Evolutionary conservation across 1,139 yeast species (phyloP).

Genomic region (Pneumocystis canis): DNA sequence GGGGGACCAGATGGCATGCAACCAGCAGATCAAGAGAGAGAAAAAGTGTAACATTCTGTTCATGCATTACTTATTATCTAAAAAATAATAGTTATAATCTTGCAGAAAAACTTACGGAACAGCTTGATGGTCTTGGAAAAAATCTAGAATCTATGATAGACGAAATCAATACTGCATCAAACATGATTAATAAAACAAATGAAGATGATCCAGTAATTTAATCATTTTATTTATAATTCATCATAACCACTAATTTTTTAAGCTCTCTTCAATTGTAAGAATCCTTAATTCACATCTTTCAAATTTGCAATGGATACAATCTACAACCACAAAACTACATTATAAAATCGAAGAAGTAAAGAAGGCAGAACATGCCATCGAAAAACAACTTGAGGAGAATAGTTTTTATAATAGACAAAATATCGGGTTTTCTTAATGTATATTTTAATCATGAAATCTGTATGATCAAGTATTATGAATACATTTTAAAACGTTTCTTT

Average conservation of each 20-base stretch:
- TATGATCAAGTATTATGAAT: slow-evolving; percentile 27
- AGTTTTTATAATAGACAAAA: not conserved
- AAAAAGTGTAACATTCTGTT: slow-evolving; percentile 56
- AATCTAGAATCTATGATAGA: slow-evolving; percentile 62
- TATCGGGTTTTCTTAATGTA: not conserved
- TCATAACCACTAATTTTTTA: not conserved
- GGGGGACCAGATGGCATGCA: slow-evolving; percentile 27
- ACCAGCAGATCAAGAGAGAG: slow-evolving; percentile 67
- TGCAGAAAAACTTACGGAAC: slow-evolving; percentile 75
- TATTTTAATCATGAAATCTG: not conserved
- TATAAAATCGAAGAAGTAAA: slow-evolving; percentile 39
- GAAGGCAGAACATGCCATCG: slow-evolving; percentile 14
- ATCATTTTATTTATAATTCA: not conserved
- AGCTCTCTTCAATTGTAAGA: slow-evolving; percentile 47
- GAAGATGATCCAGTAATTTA: slow-evolving; percentile 23
- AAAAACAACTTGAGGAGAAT: not conserved
- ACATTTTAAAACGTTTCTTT: slow-evolving; percentile 73
- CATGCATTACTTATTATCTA: not conserved
- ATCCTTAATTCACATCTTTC: slow-evolving; percentile 79
- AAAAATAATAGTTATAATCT: slow-evolving; percentile 22
- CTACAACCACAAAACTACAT: slow-evolving; percentile 52
- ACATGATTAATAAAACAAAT: slow-evolving; percentile 52
- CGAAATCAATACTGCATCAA: slow-evolving; percentile 79
- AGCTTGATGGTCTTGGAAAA: slow-evolving; percentile 59
- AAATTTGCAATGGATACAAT: slow-evolving; percentile 75